Conservation (phyloP, 2,329 filamentous ascomycete genomes). For the Cercospora sp. region DNA sequence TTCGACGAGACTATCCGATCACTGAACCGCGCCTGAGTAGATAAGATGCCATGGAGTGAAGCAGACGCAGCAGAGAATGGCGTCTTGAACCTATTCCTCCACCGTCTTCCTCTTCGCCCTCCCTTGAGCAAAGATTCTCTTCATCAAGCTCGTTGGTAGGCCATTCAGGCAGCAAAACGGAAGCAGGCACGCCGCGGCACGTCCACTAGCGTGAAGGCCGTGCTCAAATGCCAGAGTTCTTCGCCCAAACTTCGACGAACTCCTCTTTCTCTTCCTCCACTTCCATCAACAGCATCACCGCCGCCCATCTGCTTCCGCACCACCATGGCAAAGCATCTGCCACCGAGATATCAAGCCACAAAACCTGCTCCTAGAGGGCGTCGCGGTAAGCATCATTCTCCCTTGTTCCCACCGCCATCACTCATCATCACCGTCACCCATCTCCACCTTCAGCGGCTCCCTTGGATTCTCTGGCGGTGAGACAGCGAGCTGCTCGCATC, state of each 20-base stretch:
- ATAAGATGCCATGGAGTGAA: neutral
- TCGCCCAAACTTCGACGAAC: neutral
- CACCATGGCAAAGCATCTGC: neutral
- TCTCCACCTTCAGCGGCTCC: neutral
- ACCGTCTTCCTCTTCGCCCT: neutral
- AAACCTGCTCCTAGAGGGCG: neutral
- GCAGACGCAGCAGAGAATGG: neutral
- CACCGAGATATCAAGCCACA: neutral
- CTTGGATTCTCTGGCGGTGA: neutral
- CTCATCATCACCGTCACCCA: neutral
- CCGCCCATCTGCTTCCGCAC: neutral
- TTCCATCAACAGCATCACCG: neutral
- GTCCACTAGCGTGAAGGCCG: neutral
- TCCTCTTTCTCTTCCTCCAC: neutral
- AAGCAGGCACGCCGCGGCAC: neutral
- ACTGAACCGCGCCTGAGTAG: neutral
- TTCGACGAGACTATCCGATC: neutral
- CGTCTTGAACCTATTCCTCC: neutral
- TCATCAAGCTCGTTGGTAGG: neutral
- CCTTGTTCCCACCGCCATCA: neutral
- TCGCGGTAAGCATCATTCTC: neutral
- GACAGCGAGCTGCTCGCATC: neutral
- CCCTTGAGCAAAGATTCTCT: neutral
- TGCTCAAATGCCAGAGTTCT: neutral
- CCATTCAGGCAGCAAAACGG: neutral